Conservation (phyloP, 163 green algal genomes). For the Prototheca cutis region DNA sequence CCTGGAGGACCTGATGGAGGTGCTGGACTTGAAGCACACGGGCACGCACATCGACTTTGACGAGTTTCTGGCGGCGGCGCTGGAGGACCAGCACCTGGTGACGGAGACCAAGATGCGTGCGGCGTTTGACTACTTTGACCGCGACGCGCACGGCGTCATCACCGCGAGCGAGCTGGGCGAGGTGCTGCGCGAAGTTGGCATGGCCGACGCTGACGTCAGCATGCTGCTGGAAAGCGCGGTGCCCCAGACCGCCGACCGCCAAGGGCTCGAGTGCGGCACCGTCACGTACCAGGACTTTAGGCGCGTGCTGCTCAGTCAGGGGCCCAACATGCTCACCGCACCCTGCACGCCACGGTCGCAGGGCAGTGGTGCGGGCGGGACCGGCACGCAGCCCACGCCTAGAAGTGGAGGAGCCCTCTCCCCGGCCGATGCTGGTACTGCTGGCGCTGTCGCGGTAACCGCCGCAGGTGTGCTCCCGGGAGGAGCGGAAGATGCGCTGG, state of each 20-base stretch:
- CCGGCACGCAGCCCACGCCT: neutral
- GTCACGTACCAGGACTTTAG: conserved; percentile 9
- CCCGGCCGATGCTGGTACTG: too few species aligned
- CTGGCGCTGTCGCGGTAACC: too few species aligned
- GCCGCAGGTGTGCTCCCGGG: too few species aligned
- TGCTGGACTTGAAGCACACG: conserved; percentile 1
- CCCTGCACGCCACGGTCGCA: neutral
- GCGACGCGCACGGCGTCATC: conserved; percentile 25
- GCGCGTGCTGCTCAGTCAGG: conserved; percentile 4
- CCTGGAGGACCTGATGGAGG: conserved; percentile 9
- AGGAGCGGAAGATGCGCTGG: neutral
- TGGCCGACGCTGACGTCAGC: neutral
- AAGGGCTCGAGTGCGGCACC: neutral
- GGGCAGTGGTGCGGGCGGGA: neutral
- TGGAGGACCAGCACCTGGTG: conserved; percentile 15
- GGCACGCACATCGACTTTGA: conserved; percentile 11
- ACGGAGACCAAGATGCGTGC: conserved; percentile 20
- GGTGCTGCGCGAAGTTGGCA: conserved; percentile 8
- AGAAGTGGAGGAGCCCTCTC: neutral
- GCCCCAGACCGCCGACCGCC: neutral
- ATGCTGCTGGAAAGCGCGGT: neutral
- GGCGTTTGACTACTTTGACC: conserved; percentile 43
- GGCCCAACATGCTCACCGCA: neutral
- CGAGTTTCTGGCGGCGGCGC: conserved; percentile 19
- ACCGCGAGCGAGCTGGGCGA: conserved; percentile 12